Evolutionary conservation across 139 green algal genomes (phyloP), one percentile per base, ranked within the genome.

Genomic region (Astrephomene gubernaculifera): DNA sequence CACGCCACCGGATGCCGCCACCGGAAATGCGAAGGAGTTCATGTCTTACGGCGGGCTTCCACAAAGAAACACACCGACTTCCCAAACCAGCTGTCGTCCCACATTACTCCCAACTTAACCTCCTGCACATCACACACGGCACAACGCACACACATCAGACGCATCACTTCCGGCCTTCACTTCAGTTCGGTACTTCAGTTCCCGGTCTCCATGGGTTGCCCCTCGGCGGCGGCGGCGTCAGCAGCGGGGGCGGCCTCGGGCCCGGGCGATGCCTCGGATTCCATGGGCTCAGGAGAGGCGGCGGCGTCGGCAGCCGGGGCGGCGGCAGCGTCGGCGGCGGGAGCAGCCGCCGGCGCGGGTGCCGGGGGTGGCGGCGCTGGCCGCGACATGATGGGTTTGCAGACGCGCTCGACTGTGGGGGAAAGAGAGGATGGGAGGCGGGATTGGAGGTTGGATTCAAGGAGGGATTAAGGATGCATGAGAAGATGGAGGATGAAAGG

Each of bases 381-480:
- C 91, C 98, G 97, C 68, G 71, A 92, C 79, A 98, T 89, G 86
- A 99, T 98, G 61, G 97, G 96, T 81, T 95, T 90, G 79, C 87
- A 93, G 71, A 96, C 88, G 10, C 94, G 90, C 24, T 92, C 86
- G 12, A 99, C 82, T 41, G 84, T 76, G 17, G 4, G 67, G 19
- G 17, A 27, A 65, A 27, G 67, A 39, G 22, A 35, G 14, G 31
- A 49, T 33, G 65, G 35, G 10, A 49, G 36, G 35, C 35, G 33
- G 27, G 49, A 57, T 12, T 57, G 49, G 14, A 17, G 49, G 49
- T 12, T 57, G 49, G 49, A 17, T 57, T 57, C 49, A 57, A 57
- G 17, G 17, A 25, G 17, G 17, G 49, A 25, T 57, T 12, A 57
- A 57, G 49, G 49, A 25, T 12, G 49, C 12, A 12, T n/a, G n/a